Conservation (phyloP, 208 protist species). For the Blechomonas ayalai region DNA sequence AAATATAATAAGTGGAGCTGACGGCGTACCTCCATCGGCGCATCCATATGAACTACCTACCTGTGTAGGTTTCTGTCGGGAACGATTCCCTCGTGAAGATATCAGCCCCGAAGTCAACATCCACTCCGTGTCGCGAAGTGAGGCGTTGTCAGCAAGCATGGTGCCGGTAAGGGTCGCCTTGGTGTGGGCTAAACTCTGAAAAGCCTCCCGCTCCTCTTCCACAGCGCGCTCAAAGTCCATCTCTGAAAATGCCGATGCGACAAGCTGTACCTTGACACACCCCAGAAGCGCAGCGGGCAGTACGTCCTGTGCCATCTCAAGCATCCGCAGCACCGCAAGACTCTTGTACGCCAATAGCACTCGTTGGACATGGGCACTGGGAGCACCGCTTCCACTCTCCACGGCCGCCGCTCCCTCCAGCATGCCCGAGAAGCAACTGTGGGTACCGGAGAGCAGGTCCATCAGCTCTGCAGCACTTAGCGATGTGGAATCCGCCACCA, state of each 20-base stretch:
- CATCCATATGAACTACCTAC: neutral
- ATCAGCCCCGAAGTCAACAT: slow-evolving; percentile 35
- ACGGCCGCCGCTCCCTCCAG: neutral
- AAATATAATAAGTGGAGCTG: slow-evolving; percentile 57
- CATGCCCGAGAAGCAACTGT: slow-evolving; percentile 8
- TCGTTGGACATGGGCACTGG: slow-evolving; percentile 10
- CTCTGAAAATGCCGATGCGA: slow-evolving; percentile 36
- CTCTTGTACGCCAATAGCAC: slow-evolving; percentile 42
- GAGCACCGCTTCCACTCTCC: neutral
- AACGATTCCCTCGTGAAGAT: neutral
- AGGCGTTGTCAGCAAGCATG: slow-evolving; percentile 45
- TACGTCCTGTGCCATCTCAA: slow-evolving; percentile 69
- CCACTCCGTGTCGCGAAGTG: slow-evolving; percentile 42
- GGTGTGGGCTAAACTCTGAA: slow-evolving; percentile 57
- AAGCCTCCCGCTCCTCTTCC: slow-evolving; percentile 46
- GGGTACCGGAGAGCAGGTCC: slow-evolving; percentile 32
- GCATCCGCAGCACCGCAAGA: slow-evolving; percentile 38
- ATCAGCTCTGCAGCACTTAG: slow-evolving; percentile 38
- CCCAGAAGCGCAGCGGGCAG: slow-evolving; percentile 16
- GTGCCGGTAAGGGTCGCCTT: slow-evolving; percentile 67
- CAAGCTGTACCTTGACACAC: slow-evolving; percentile 46
- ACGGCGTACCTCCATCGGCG: neutral
- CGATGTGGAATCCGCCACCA: slow-evolving; percentile 29
- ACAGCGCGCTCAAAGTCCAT: slow-evolving; percentile 23
- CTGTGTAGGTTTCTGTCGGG: neutral